phyloP scores from a whole-genome alignment of 78 protist species.

The Protostelium mycophagum region DNA sequence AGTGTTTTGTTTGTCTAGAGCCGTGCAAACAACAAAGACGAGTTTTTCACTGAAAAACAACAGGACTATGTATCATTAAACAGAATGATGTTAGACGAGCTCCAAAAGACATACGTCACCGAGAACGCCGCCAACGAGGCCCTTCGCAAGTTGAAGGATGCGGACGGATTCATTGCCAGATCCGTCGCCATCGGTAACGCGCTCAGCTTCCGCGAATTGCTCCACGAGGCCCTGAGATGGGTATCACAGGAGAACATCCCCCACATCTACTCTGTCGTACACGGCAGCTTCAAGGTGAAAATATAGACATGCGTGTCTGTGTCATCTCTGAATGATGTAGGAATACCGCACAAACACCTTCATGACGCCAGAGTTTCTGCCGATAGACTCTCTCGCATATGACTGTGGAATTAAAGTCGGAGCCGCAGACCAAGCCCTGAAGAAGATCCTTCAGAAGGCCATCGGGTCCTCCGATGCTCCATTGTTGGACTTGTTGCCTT shows the following conservation, averaged over 20 bases:
- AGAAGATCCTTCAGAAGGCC: conserved; percentile 35
- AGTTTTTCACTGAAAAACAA: no score
- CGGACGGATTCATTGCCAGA: conserved; percentile 23
- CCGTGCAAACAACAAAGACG: no score
- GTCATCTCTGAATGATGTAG: background rate
- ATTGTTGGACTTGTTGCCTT: conserved; percentile 53
- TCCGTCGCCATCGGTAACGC: conserved; percentile 60
- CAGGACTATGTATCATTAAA: background rate
- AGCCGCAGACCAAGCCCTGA: conserved; percentile 61
- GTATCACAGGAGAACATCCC: conserved; percentile 26
- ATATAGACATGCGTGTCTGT: background rate
- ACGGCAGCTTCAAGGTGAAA: conserved; percentile 28
- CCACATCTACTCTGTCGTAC: conserved; percentile 17
- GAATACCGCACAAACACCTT: conserved; percentile 52
- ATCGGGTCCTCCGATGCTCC: conserved; percentile 13
- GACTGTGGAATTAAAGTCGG: conserved; percentile 61
- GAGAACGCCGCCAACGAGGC: background rate
- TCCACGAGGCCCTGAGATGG: conserved; percentile 32
- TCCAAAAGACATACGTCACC: background rate
- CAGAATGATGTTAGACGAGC: background rate
- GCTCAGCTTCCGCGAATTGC: conserved; percentile 40
- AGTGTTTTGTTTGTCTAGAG: no score
- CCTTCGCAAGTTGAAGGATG: conserved; percentile 10
- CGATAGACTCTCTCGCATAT: conserved; percentile 49
- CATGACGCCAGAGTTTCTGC: conserved; percentile 42